These are phyloP conservation scores for Dillenia suffruticosa DNA, from an alignment of 164 flowering plant species.

Conservation along the genomic window DNA sequence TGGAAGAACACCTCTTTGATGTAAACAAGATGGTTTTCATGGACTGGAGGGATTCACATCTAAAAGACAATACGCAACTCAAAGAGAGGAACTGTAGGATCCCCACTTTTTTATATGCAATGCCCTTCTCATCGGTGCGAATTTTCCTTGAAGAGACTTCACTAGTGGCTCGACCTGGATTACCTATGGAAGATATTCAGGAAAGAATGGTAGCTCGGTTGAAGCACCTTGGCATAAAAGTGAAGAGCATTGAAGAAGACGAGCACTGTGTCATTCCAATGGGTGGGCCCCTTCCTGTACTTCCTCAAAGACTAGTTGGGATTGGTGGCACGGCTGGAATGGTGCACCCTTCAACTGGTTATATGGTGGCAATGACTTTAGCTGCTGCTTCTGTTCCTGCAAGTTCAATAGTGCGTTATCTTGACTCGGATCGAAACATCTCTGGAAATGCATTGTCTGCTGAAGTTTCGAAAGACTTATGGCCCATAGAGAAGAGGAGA, in stretches of 20 bases:
- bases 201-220: conserved; percentile 87
- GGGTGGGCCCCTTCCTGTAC: conserved; percentile 96
- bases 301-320: conserved; percentile 86
- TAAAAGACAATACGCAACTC: conserved; percentile 34
- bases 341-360: conserved; percentile 98
- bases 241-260: conserved; percentile 84
- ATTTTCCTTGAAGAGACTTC: conserved; percentile 96
- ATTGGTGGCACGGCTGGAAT: conserved; percentile 96
- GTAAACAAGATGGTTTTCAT: conserved; percentile 88
- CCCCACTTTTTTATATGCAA: conserved; percentile 90
- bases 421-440: conserved; percentile 38
- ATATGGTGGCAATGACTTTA: conserved; percentile 92
- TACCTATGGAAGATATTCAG: conserved; percentile 70
- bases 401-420: conserved; percentile 55
- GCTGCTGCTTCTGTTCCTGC: conserved; percentile 91
- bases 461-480: conserved; percentile 75
- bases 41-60: conserved; percentile 96
- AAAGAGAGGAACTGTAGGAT: conserved; percentile 60
- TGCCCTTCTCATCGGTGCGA: conserved; percentile 80
- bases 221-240: conserved; percentile 80
- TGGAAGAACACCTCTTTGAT: conserved; percentile 89
- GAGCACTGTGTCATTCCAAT: conserved; percentile 87
- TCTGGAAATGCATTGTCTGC: conserved; percentile 57
- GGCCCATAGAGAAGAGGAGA: conserved; percentile 84
- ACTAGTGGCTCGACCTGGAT: conserved; percentile 85